Conservation (phyloP, 75 land plant species). For the Larix kaempferi region DNA sequence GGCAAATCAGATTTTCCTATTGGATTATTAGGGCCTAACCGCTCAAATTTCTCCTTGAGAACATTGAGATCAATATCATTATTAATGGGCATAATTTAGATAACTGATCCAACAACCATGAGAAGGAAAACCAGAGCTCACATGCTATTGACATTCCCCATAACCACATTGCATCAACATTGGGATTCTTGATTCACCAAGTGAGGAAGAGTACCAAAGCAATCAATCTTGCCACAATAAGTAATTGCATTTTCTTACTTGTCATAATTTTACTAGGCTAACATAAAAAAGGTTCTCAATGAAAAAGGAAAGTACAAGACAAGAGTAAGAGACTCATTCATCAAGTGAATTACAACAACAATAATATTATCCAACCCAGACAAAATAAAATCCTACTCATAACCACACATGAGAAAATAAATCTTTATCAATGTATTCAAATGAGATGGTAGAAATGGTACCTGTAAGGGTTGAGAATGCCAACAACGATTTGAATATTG, state of each 20-base stretch:
- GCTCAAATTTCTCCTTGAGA: slow-evolving; percentile 79
- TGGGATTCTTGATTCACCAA: slow-evolving; percentile 70
- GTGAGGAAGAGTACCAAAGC: slow-evolving; percentile 60
- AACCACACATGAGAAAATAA: not conserved
- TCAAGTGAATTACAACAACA: not conserved
- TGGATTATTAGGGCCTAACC: not conserved
- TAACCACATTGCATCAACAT: slow-evolving; percentile 81
- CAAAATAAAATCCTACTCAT: not conserved
- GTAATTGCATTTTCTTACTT: slow-evolving; percentile 27
- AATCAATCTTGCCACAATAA: slow-evolving; percentile 53
- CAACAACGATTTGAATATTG: slow-evolving; percentile 75
- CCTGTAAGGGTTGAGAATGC: slow-evolving; percentile 89
- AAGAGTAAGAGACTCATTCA: not conserved
- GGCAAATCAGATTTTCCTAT: too few species aligned
- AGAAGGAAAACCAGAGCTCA: slow-evolving; percentile 92
- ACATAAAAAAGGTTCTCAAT: not conserved
- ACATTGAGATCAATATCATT: slow-evolving; percentile 74
- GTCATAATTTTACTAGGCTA: not conserved
- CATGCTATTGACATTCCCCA: slow-evolving; percentile 97
- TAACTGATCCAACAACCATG: slow-evolving; percentile 86
- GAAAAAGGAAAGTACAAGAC: not conserved
- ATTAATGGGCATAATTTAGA: slow-evolving; percentile 86
- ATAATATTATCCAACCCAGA: not conserved
- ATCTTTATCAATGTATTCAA: not conserved
- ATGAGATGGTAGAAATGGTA: slow-evolving; percentile 6